Base-by-base conservation (phyloP, 495 filamentous ascomycete genomes). In the Penicillium lagena region DNA sequence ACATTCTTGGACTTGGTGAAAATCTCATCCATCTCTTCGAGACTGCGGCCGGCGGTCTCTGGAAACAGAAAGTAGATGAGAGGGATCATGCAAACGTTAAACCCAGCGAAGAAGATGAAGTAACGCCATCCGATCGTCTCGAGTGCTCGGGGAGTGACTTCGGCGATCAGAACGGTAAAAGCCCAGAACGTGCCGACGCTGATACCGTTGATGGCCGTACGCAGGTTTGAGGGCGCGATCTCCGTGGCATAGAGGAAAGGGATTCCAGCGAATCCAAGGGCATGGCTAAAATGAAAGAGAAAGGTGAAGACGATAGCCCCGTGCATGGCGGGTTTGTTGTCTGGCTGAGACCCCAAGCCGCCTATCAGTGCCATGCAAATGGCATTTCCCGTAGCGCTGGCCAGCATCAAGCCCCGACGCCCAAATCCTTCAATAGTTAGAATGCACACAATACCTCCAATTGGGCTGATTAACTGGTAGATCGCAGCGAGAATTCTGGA, bases 31-130 rank as follows among this genome's bases (percentile, higher is more conserved):
- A 56, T 36, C 14, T 43, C 40, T 35, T 60, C 58, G 37, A 60
- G 34, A 11, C 54, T 58, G 27, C 55, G 54, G 27, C 54, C 54
- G 54, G 58, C 58, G 0, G 58, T 60, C 60, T 85, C 82, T 0
- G 81, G 81, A 55, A 78, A 84, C 69, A 84, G 79, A 65, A 81
- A 76, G 55, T 77, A 83, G 34, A 83, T 72, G 9, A 65, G 57
- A 1, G 77, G 14, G 64, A 37, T 57, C 15, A 63, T 59, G 30
- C 43, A 47, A 41, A 53, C 39, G 36, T 62, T 40, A 7, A 68
- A 51, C 2, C 59, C 46, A n/a, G 59, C 46, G 39, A 80, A 83
- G 32, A 81, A 70, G 44, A 82, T 71, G 51, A 76, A 83, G 57
- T 79, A 80, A 31, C 63, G 52, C 65, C 72, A 80, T 0, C 66